Base-by-base conservation (phyloP, 108 stramenopile genomes). In the Pelagomonas calceolata region DNA sequence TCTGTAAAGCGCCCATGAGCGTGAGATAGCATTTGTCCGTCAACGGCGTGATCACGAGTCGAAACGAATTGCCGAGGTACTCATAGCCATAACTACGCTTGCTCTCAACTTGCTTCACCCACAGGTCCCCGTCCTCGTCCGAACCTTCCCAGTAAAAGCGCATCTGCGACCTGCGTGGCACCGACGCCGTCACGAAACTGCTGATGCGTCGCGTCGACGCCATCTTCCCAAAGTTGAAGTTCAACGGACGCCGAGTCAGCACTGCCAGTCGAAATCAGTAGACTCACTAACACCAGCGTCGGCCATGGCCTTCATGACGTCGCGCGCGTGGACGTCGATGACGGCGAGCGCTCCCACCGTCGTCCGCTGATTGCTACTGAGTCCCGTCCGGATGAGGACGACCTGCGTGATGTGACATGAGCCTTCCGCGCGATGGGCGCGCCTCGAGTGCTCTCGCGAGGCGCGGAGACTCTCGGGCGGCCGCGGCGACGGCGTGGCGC, bases 241-340 rank as follows among this genome's bases (percentile, higher is more conserved):
- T 81, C 36, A 68, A 72, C n/a, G n/a, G n/a, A n/a, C n/a, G n/a
- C n/a, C n/a, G n/a, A n/a, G n/a, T n/a, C n/a, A n/a, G n/a, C n/a
- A n/a, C 67, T 88, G 86, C 87, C 87, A 88, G 14, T 86, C 86
- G 79, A 88, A 88, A 44, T 85, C 83, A 63, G 84, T 81, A n/a
- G 79, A 79, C 36, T 85, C 68, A 26, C 85, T 67, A 31, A 88
- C 84, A 4, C 81, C 82, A 30, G 86, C 86, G 36, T 86, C 72
- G 32, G 85, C 87, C 60, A 88, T 87, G 16, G 76, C 75, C 35
- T 85, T 83, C 71, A 79, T 85, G n/a, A 86, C 87, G 46, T 88
- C 87, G 33, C 87, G 81, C 36, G 85, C 86, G 76, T 88, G 85
- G 43, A 88, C 87, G 65, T 88, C 87, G 36, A 86, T 85, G 66